phyloP scores from a whole-genome alignment of 176 grass and related monocot genomes.

The Aegilops umbellulata region DNA sequence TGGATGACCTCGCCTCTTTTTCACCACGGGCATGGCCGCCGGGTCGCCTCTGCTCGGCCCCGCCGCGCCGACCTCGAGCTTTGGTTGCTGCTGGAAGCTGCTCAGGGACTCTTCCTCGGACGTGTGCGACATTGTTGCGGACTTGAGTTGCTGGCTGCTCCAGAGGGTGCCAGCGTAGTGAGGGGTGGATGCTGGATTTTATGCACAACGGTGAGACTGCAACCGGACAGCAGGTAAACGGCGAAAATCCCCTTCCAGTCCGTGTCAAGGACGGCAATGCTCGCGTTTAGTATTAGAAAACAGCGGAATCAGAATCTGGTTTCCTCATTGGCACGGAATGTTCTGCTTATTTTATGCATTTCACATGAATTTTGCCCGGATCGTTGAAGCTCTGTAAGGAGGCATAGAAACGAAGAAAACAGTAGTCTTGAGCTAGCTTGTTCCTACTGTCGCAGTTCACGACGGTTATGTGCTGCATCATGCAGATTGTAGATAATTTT shows the following conservation, averaged over 20 bases:
- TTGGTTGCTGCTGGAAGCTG: constrained; percentile 48
- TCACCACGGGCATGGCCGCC: constrained; percentile 15
- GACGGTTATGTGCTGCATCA: not conserved
- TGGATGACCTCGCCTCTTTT: constrained; percentile 54
- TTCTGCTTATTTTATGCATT: constrained; percentile 13
- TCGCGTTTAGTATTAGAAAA: not conserved
- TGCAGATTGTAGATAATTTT: not conserved
- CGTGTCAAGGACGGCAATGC: constrained; percentile 45
- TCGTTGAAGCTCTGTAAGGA: too few species aligned
- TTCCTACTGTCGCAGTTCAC: not conserved
- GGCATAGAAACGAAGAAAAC: too few species aligned
- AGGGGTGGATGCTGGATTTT: constrained; percentile 35
- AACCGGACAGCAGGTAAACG: constrained; percentile 18
- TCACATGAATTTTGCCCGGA: not conserved
- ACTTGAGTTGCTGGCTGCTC: not conserved
- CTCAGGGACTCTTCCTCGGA: constrained; percentile 55
- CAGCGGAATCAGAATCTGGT: constrained; percentile 10
- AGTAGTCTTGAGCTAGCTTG: not conserved
- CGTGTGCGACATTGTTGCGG: constrained; percentile 52
- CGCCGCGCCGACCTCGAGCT: constrained; percentile 10
- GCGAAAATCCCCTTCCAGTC: constrained; percentile 27
- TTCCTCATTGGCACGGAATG: constrained; percentile 26
- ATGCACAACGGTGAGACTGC: constrained; percentile 29
- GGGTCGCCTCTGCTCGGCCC: constrained; percentile 43
- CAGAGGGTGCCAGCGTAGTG: constrained; percentile 22